Evolutionary conservation across 2,329 filamentous ascomycete genomes (phyloP), one percentile per base, ranked within the genome.

Genomic region (Alternaria dauci): DNA sequence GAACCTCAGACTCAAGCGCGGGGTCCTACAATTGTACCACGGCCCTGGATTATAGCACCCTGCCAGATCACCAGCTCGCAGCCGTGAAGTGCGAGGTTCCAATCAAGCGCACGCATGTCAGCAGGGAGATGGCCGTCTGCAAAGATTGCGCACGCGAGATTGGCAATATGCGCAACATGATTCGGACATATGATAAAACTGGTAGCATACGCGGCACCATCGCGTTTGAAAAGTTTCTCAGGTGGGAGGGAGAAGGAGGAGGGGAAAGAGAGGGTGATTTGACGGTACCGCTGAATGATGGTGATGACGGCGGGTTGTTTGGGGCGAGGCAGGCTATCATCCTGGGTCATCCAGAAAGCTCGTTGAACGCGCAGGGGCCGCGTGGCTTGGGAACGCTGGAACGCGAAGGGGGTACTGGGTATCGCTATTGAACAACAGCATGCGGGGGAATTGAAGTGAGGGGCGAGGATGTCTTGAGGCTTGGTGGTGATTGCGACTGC

Each of bases 181-280:
- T 78, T 36, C 64, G 59, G 18, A 52, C 69, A 30, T 76, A 70
- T 53, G 72, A 77, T 38, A 75, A 71, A 57, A 71, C 67, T 8
- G 71, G 72, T 25, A 74, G 70, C 55, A 60, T 77, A 23, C 63
- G 59, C 23, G 74, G 74, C n/a, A 76, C 69, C 2, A 58, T 46
- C 36, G 73, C 72, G 0, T 77, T 75, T 53, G 69, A 70, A 34
- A 65, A 71, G 56, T 77, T 76, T 52, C 53, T 77, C 51, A 73
- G 66, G 47, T 60, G 58, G 48, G 70, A 68, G 52, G 66, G 59
- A 8, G 73, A 70, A 28, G 66, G 62, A 6, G 65, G 55, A 34
- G 65, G 61, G 1, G 62, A 59, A 38, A 42, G 52, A 25, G 66
- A 68, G 11, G 63, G 68, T 32, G 69, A 71, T 53, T 16, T 71